Percentiles rank a stretch among this genome's conserved stretches.
phyloP scores from a whole-genome alignment of 2,329 filamentous ascomycete species.

The Pseudogymnoascus sp. region DNA sequence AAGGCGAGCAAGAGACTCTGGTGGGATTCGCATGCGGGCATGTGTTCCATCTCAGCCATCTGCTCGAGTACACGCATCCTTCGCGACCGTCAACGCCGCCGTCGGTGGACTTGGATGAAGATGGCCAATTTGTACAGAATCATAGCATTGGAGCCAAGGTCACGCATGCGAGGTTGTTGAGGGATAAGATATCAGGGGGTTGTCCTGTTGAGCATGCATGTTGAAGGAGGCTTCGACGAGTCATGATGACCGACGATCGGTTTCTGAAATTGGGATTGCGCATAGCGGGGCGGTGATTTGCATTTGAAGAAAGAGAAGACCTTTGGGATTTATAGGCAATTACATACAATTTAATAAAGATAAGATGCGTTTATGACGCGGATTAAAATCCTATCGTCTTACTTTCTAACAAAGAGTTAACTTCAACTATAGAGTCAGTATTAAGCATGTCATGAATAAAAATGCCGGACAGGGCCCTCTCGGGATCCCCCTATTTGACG shows the following conservation, averaged over 20 bases:
- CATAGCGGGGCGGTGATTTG: not conserved
- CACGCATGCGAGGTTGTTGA: conserved; percentile 72
- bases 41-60: conserved; percentile 69
- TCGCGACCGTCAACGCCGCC: conserved; percentile 36
- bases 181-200: conserved; percentile 60
- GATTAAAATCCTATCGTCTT: not conserved
- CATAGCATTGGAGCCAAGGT: conserved; percentile 80
- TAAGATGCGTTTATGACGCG: not conserved
- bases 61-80: conserved; percentile 43
- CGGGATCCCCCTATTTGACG: not conserved
- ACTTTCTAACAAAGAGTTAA: not conserved
- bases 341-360: not conserved
- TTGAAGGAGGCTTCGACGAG: not conserved
- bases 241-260: not conserved
- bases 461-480: not conserved
- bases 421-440: too few species aligned
- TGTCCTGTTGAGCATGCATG: conserved; percentile 50
- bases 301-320: not conserved
- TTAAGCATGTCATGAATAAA: not conserved
- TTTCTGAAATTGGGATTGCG: not conserved
- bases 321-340: not conserved
- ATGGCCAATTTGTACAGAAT: conserved; percentile 38
- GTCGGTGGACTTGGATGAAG: conserved; percentile 38
- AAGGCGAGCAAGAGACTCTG: conserved; percentile 63
- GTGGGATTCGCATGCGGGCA: conserved; percentile 79